A percentile compares a stretch with the other conserved stretches of the same genome.
Conservation (phyloP, 441 rosid genomes). For the Rhodomyrtus psidioides region DNA sequence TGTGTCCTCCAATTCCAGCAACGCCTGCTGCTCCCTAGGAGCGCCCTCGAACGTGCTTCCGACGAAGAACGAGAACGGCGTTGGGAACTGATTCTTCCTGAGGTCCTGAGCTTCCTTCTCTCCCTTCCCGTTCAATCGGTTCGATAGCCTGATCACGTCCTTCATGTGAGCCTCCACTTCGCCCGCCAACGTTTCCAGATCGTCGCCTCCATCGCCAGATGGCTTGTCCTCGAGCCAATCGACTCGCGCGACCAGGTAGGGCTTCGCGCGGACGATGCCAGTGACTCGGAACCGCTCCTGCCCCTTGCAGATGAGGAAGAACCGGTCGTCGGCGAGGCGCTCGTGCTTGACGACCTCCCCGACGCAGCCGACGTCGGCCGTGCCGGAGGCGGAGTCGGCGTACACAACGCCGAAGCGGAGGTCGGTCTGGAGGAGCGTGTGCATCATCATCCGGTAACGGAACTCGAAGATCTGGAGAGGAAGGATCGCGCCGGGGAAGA, state of each 20-base stretch:
- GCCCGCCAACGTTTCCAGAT: constrained; percentile 49
- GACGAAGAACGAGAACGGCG: constrained; percentile 90
- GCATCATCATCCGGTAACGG: constrained; percentile 97
- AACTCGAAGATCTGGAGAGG: constrained; percentile 96
- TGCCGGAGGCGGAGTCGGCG: constrained; percentile 71
- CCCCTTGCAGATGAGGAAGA: constrained; percentile 88
- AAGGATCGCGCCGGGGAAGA: constrained; percentile 86
- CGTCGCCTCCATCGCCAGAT: constrained; percentile 50
- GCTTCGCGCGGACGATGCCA: constrained; percentile 65
- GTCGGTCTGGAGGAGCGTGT: constrained; percentile 88
- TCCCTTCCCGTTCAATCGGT: constrained; percentile 74
- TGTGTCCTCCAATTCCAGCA: constrained; percentile 86
- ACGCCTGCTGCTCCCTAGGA: constrained; percentile 85
- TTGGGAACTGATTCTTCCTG: constrained; percentile 76
- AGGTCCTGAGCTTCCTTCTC: constrained; percentile 74
- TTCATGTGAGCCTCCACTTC: constrained; percentile 84
- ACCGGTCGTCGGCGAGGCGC: constrained; percentile 82
- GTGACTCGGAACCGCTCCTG: constrained; percentile 89
- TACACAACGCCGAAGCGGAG: constrained; percentile 87
- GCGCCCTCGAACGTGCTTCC: constrained; percentile 95
- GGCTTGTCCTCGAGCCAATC: constrained; percentile 94
- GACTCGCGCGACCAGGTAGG: constrained; percentile 80
- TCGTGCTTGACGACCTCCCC: constrained; percentile 91
- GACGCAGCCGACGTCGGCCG: constrained; percentile 78
- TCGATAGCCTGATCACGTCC: constrained; percentile 82